Evolutionary conservation across 441 rosid species (phyloP), one percentile per base, ranked within the genome.

Genomic region (Codiaeum variegatum): DNA sequence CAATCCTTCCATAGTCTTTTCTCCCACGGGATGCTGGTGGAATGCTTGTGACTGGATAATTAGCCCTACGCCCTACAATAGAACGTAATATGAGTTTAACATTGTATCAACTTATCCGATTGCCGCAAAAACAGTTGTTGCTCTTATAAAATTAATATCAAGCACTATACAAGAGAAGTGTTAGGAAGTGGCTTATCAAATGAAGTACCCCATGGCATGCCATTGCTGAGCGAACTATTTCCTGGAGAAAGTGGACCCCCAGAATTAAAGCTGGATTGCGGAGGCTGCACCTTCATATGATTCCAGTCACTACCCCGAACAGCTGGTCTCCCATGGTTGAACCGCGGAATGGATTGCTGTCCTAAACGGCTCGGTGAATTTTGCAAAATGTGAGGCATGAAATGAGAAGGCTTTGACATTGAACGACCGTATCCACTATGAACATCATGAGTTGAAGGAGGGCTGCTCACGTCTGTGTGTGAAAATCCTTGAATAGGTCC

Each of bases 291-390:
- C 77, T 83, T 89, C 72, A 82, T 75, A 68, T 89, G 88, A 85
- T 85, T 90, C 97, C 93, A 87, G 62, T 91, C 98, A 24, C 83
- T 76, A 66, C 87, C 84, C 73, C 87, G 80, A 76, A 68, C 86
- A 73, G 81, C 73, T 62, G 88, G 72, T 77, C 97, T 90, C 74
- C 88, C 93, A 46, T 89, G 84, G 70, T 83, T 83, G 74, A 51
- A 77, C 75, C 86, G 85, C 36, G 80, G 96, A 66, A 76, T 79
- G 75, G 87, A 87, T 77, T 85, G 97, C 76, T 96, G 99, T 69
- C 98, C 91, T 74, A 96, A 88, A 55, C 98, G 97, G 81, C 99
- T 96, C 9, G 92, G 95, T 73, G 93, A 83, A 84, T 87, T 96
- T 77, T 90, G 96, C 8, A 92, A 63, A 70, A 82, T 63, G 63